Conservation (phyloP, 345 rosid genomes). For the Streptanthus diversifolius region DNA sequence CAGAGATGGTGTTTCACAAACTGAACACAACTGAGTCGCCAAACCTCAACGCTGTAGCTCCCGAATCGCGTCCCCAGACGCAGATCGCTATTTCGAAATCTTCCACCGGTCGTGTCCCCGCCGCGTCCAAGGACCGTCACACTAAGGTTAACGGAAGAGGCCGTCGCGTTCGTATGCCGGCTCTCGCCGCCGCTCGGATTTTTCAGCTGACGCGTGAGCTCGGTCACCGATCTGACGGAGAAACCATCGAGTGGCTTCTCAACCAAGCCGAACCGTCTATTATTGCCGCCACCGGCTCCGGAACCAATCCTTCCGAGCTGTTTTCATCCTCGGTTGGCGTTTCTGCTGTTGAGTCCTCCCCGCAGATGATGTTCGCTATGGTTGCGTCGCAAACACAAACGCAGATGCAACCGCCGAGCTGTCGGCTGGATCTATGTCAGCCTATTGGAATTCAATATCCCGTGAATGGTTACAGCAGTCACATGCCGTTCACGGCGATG, state of each 20-base stretch:
- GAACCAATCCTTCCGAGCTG: conserved; percentile 44
- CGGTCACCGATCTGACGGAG: conserved; percentile 66
- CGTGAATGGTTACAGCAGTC: conserved; percentile 1
- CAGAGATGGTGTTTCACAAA: conserved; percentile 22
- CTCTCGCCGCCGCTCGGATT: conserved; percentile 65
- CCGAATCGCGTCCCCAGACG: conserved; percentile 14
- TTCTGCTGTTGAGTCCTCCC: conserved; percentile 27
- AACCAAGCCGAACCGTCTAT: conserved; percentile 57
- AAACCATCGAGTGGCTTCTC: conserved; percentile 70
- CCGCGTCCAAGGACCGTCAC: conserved; percentile 60
- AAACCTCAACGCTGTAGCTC: background rate
- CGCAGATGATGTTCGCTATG: conserved; percentile 14
- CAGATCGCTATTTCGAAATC: conserved; percentile 31
- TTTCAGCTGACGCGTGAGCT: conserved; percentile 76
- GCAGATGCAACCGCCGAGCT: conserved; percentile 5
- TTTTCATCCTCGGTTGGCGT: conserved; percentile 37
- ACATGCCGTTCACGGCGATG: conserved; percentile 30
- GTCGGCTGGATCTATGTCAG: conserved; percentile 18
- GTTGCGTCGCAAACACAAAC: conserved; percentile 1
- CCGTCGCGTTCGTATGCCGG: conserved; percentile 68
- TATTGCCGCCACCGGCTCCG: conserved; percentile 54
- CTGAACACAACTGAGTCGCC: conserved; percentile 2
- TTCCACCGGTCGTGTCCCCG: conserved; percentile 10
- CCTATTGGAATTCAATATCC: conserved; percentile 7
- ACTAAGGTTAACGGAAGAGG: conserved; percentile 71